Base-by-base conservation (phyloP, 2,329 filamentous ascomycete genomes). In the Chaetomium strumarium region DNA sequence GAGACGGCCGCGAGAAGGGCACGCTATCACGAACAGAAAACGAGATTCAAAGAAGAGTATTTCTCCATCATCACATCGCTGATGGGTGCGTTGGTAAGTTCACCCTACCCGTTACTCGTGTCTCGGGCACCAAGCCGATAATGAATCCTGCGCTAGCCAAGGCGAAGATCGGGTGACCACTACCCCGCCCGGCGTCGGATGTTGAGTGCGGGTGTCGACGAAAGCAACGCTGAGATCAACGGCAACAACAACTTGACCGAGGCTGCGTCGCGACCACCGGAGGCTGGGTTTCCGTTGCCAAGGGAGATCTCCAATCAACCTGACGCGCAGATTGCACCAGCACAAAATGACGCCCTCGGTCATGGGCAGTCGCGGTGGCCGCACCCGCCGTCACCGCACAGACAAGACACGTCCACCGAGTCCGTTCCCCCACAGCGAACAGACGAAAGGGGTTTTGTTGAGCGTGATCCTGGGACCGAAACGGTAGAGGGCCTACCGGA, bases 11-110 rank as follows among this genome's bases (percentile, higher is more conserved):
- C 47, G 9, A 47, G 51, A 6, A 45, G 33, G 24, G 51, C 41
- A 17, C 14, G 2, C 14, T 54, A 49, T 38, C 50, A 58, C 5
- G 44, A 50, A 19, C 41, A 52, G 8, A 52, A 37, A 36, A 33
- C 19, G 17, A 14, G 24, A 12, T 49, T 48, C 30, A 37, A 46
- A 12, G 5, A 39, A 1, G 54, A 58, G 33, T 20, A 41, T 2
- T 55, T 39, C 31, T 9, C 8, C 4, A 31, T 44, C 11, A 48
- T 56, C 7, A 49, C 34, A 13, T 36, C 51, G 11, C 7, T 51
- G 30, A 51, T 51, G 31, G 40, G 6, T 16, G 16, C 38, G 4
- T 24, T 29, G 17, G 55, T 53, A 53, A 38, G 46, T 33, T 24
- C 34, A 12, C 12, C 30, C 20, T 17, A 13, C 29, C 30, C 17